These are phyloP conservation scores for Fusarium oligoseptatum DNA, from an alignment of 2,329 filamentous ascomycete genomes.

Conservation along the genomic window DNA sequence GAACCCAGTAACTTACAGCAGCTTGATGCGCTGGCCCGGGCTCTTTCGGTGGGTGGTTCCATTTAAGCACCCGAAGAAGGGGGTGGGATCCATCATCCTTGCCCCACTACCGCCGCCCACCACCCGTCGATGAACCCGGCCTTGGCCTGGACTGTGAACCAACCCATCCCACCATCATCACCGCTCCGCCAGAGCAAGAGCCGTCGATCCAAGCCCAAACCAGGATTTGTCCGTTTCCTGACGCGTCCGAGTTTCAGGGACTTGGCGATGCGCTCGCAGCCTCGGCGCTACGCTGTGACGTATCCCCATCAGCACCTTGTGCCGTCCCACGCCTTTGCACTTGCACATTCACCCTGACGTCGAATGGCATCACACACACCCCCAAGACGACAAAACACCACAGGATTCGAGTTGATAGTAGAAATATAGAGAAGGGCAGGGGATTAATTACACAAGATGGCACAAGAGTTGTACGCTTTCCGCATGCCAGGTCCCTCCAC, in stretches of 20 bases:
- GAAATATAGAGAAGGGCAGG: not conserved
- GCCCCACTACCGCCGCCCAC: not conserved
- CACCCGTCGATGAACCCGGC: slow-evolving; percentile 11
- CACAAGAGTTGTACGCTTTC: not conserved
- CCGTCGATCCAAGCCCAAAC: slow-evolving; percentile 37
- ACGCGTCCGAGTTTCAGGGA: slow-evolving; percentile 39
- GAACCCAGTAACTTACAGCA: slow-evolving; percentile 3
- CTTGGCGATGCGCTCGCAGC: slow-evolving; percentile 38
- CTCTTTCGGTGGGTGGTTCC: slow-evolving; percentile 21
- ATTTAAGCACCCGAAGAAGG: slow-evolving; percentile 16
- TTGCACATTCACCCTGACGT: slow-evolving; percentile 23
- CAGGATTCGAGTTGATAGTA: not conserved
- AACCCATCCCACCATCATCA: not conserved
- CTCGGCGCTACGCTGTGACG: slow-evolving; percentile 40
- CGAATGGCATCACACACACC: slow-evolving; percentile 23
- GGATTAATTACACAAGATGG: not conserved
- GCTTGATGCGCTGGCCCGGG: slow-evolving; percentile 6
- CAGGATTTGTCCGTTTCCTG: slow-evolving; percentile 33
- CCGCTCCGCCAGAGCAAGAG: not conserved
- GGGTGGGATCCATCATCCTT: not conserved
- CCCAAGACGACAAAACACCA: not conserved
- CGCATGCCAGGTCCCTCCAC: not conserved
- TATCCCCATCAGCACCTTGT: slow-evolving; percentile 37
- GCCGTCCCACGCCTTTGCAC: slow-evolving; percentile 12
- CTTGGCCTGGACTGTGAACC: slow-evolving; percentile 5